Conservation (phyloP, 129 eudicot species). For the Rutidosis leptorrhynchoides region DNA sequence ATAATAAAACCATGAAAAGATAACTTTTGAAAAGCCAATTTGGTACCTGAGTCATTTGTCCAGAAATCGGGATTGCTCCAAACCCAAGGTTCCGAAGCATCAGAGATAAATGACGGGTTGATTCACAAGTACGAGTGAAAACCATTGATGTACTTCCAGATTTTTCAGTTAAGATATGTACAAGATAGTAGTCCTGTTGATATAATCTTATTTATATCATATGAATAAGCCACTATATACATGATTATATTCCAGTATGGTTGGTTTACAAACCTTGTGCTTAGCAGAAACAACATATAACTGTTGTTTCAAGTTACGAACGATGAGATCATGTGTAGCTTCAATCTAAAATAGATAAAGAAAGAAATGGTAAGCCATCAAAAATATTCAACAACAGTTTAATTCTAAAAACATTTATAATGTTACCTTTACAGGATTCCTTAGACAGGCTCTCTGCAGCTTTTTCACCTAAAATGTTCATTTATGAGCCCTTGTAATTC, state of each 20-base stretch:
- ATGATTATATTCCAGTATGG: neutral
- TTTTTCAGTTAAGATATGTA: slow-evolving; percentile 68
- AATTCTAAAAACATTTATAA: neutral
- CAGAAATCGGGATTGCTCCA: slow-evolving; percentile 81
- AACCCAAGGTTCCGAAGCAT: slow-evolving; percentile 85
- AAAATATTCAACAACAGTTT: neutral
- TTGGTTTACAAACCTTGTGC: slow-evolving; percentile 53
- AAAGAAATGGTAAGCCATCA: neutral
- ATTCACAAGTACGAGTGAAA: slow-evolving; percentile 88
- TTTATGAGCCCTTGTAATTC: neutral
- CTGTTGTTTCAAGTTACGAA: slow-evolving; percentile 82
- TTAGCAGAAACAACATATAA: slow-evolving; percentile 76
- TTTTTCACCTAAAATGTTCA: slow-evolving; percentile 65
- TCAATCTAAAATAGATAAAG: slow-evolving; percentile 48
- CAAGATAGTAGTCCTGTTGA: slow-evolving; percentile 81
- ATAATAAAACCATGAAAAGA: neutral
- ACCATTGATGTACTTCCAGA: slow-evolving; percentile 84
- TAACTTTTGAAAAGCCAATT: neutral
- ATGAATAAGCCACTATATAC: neutral
- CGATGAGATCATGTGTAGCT: slow-evolving; percentile 80
- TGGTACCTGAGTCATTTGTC: slow-evolving; percentile 84
- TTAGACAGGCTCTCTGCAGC: slow-evolving; percentile 85
- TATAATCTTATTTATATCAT: neutral
- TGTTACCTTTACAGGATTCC: slow-evolving; percentile 79
- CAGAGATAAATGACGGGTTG: slow-evolving; percentile 65